Base-by-base conservation (phyloP, 1,139 yeast genomes). In the Debaryomycetaceae sp. region DNA sequence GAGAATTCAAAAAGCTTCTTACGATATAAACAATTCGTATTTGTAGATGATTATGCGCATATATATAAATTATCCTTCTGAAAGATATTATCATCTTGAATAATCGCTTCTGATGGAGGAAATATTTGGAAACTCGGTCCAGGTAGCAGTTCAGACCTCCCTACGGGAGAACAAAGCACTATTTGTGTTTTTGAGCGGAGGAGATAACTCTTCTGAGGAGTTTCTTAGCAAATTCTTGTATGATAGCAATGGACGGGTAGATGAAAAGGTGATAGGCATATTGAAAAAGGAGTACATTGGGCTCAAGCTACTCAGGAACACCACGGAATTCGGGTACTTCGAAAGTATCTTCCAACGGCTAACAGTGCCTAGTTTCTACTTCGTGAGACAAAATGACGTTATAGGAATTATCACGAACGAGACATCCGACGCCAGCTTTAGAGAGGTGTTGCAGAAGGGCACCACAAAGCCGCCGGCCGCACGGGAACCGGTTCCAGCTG, bases 291-390 rank as follows among this genome's bases (percentile, higher is more conserved):
- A 54, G 5, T 70, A 69, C 34, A 70, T 83, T 3, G 68, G 77
- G 39, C 62, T 84, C 42, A 67, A 69, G 50, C 59, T 84, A 35
- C 45, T 61, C 1, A 67, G 73, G 38, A 75, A 66, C n/a, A 63
- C 81, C 0, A 56, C 57, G 1, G 83, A 83, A 48, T 81, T 66
- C 50, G 59, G 54, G 1, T 68, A 66, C 51, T 82, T 84, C 52
- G 65, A 70, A 38, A 80, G 77, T 50, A 62, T 80, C 11, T 80
- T 80, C 53, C 76, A 75, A 0, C 66, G 69, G 29, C 68, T 73
- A 34, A 56, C 54, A 1, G 65, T 69, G 3, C 87, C 84, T 9
- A 70, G 79, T 51, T 65, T 77, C 48, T 78, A 68, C 60, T 66
- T 80, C 43, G 69, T 84, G 6, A 63, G 60, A 38, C 65, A 68